These are phyloP conservation scores for Fusarium annulatum DNA, from an alignment of 2,329 filamentous ascomycete species.

Conservation along the genomic window DNA sequence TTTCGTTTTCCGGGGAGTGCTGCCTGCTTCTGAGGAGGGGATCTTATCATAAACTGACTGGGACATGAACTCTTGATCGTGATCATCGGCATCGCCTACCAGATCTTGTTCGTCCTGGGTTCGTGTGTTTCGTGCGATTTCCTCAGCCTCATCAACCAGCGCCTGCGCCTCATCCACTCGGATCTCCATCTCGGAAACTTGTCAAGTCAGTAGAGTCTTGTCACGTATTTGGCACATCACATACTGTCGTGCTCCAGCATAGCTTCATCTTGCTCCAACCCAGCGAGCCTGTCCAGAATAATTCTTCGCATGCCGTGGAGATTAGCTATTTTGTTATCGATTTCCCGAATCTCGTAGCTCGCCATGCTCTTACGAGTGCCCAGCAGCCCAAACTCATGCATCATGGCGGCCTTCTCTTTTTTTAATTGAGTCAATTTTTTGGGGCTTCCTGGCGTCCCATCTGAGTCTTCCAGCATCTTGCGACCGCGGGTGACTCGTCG, in stretches of 20 bases:
- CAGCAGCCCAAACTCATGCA: constrained; percentile 91
- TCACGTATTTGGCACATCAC: constrained; percentile 46
- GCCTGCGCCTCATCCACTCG: constrained; percentile 71
- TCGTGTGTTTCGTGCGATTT: constrained; percentile 63
- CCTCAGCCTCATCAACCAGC: constrained; percentile 68
- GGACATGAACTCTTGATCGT: constrained; percentile 83
- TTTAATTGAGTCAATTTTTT: constrained; percentile 79
- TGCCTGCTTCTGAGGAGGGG: constrained; percentile 63
- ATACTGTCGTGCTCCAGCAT: constrained; percentile 88
- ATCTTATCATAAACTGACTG: constrained; percentile 97
- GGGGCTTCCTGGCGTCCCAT: constrained; percentile 65
- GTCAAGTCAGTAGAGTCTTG: constrained; percentile 47
- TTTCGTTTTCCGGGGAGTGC: constrained; percentile 61
- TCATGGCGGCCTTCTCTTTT: constrained; percentile 81
- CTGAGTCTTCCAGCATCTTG: constrained; percentile 77
- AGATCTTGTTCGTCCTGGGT: constrained; percentile 66
- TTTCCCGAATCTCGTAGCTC: constrained; percentile 93
- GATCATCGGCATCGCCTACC: constrained; percentile 62
- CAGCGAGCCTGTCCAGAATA: constrained; percentile 86
- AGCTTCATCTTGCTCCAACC: constrained; percentile 89
- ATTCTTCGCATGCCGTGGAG: constrained; percentile 92
- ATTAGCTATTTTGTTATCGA: constrained; percentile 96
- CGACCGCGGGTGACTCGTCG: constrained; percentile 79
- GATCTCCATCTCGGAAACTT: constrained; percentile 72
- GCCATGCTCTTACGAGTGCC: constrained; percentile 97